Percentiles rank a stretch among this genome's conserved stretches.
These are phyloP conservation scores for Ramaria rubella DNA, from an alignment of 768 basidiomycete species.

Conservation along the genomic window DNA sequence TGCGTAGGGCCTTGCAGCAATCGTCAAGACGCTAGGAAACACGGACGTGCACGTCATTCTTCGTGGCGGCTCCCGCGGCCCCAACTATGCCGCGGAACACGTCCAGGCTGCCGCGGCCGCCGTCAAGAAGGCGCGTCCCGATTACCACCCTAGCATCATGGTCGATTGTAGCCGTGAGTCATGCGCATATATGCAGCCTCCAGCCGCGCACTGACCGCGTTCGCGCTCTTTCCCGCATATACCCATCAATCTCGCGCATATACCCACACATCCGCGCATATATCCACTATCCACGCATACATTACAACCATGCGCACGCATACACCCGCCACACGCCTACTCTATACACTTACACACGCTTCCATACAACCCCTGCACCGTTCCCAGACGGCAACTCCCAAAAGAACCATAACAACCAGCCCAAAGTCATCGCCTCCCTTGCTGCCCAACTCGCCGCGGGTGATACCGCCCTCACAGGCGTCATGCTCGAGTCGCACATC, in stretches of 20 bases:
- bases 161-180: slow-evolving; percentile 75
- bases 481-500: slow-evolving; percentile 97
- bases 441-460: slow-evolving; percentile 70
- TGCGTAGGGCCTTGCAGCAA: slow-evolving; percentile 71
- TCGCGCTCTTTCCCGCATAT: neutral
- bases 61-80: slow-evolving; percentile 85
- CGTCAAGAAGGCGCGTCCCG: slow-evolving; percentile 57
- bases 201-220: slow-evolving; percentile 2
- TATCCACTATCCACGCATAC: slow-evolving; percentile 4
- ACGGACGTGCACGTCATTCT: slow-evolving; percentile 93
- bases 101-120: slow-evolving; percentile 56
- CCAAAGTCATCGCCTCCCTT: slow-evolving; percentile 66
- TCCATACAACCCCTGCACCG: too few species aligned
- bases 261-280: too few species aligned
- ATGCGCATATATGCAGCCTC: slow-evolving; percentile 2
- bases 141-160: slow-evolving; percentile 66
- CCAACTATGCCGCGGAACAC: slow-evolving; percentile 76
- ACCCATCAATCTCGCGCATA: slow-evolving; percentile 3
- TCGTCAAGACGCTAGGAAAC: slow-evolving; percentile 83
- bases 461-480: slow-evolving; percentile 65
- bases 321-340: neutral
- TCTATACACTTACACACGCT: too few species aligned
- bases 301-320: neutral
- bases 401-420: slow-evolving; percentile 92
- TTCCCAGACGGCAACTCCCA: slow-evolving; percentile 86